Percentiles rank a stretch among this genome's conserved stretches.
These are phyloP conservation scores for Aotearoamyces nothofagi DNA, from an alignment of 2,329 filamentous ascomycete genomes.

Conservation along the genomic window DNA sequence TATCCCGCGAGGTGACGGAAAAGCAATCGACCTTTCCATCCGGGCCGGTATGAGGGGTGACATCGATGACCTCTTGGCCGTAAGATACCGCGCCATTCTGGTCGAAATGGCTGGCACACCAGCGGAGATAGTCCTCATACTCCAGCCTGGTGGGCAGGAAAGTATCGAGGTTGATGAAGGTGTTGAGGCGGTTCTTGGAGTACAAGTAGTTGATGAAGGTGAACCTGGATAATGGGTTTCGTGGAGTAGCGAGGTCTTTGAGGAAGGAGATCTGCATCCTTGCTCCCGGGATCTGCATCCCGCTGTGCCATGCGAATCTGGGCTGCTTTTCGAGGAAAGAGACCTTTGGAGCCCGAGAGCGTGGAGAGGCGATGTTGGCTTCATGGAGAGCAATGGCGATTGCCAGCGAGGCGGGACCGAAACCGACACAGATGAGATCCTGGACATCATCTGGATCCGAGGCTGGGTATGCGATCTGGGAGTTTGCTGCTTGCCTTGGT, in stretches of 20 bases:
- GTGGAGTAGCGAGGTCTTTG: conserved; percentile 81
- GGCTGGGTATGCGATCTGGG: no score
- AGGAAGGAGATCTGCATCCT: conserved; percentile 96
- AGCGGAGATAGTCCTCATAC: conserved; percentile 88
- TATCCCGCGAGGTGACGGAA: conserved; percentile 14
- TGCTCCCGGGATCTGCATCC: conserved; percentile 81
- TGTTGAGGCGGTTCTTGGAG: conserved; percentile 60
- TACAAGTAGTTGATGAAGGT: conserved; percentile 95
- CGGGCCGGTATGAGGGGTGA: conserved; percentile 4
- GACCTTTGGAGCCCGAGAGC: conserved; percentile 45
- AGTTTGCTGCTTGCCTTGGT: no score
- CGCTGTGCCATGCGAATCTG: conserved; percentile 77
- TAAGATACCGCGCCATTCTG: conserved; percentile 56
- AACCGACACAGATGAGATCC: conserved; percentile 82
- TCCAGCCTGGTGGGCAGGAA: conserved; percentile 75
- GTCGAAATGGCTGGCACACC: conserved; percentile 70
- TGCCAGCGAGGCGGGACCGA: conserved; percentile 80
- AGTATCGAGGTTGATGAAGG: conserved; percentile 79
- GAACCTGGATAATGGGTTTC: conserved; percentile 76
- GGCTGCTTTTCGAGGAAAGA: conserved; percentile 75
- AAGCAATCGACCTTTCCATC: conserved; percentile 17
- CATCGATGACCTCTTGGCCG: conserved; percentile 58
- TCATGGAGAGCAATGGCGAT: conserved; percentile 85
- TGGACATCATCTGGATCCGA: conserved; percentile 56
- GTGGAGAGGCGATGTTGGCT: conserved; percentile 32